Conservation (phyloP, 805 yeast species). For the Ogataea paraovalis region DNA sequence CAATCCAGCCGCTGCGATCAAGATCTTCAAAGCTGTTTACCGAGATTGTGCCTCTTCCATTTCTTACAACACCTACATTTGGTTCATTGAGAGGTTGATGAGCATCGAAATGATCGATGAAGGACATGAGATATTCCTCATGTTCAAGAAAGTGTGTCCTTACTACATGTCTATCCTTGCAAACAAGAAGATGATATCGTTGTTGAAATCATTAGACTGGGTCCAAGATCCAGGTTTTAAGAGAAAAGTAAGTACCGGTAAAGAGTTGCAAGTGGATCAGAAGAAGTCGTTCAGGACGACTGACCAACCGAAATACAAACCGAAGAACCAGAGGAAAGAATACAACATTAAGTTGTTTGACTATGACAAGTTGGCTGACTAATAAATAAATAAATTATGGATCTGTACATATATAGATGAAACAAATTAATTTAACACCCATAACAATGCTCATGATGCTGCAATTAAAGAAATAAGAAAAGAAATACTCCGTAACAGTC, state of each 20-base stretch:
- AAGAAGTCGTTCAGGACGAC: background rate
- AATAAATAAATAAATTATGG: background rate
- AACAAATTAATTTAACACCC: background rate
- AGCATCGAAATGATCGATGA: background rate
- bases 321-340: background rate
- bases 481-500: no score
- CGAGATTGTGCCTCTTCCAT: background rate
- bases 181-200: background rate
- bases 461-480: background rate
- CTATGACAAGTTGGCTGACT: background rate
- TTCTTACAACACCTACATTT: background rate
- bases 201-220: background rate
- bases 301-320: background rate
- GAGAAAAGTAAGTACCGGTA: background rate
- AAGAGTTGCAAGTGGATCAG: no score
- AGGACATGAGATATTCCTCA: background rate
- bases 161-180: background rate
- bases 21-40: background rate
- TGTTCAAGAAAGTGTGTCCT: background rate
- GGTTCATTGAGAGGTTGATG: background rate
- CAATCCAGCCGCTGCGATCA: background rate
- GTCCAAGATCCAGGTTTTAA: background rate
- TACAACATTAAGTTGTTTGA: background rate
- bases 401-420: no score
- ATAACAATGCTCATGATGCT: background rate